Base-by-base conservation (phyloP, 1,284 basidiomycete species). In the Rhodotorula mucilaginosa region DNA sequence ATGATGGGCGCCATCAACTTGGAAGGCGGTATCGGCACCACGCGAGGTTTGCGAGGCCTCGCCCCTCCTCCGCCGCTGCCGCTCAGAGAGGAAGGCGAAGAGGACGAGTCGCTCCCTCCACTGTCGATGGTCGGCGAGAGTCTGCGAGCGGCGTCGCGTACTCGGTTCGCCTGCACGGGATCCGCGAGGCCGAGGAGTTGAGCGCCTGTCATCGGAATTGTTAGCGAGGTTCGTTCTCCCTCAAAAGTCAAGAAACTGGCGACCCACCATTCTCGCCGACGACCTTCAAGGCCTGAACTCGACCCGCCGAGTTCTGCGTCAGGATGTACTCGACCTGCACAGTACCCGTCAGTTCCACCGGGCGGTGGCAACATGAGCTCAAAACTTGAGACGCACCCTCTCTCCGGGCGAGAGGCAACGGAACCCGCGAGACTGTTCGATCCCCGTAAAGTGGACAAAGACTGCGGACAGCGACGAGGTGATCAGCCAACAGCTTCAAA, bases 371-470 rank as follows among this genome's bases (percentile, higher is more conserved):
- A 26, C 26, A 26, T 26, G 26, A 26, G 26, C 26, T 19, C 19
- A 46, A 46, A 16, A 2, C 19, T 18, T 1, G 3, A 21, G 3
- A 58, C 66, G 31, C 61, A 67, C 66, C 6, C 47, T 15, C 31
- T 67, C 66, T 29, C 54, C 66, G 1, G n/a, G 56, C 31, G 60
- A 48, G 23, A 67, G 52, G 61, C 66, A 62, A 19, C 66, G 66
- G 66, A 67, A 67, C 3, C 61, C 60, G 21, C 23, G 23, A 31
- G 31, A n/a, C 26, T 51, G 47, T 26, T 52, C 47, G 60, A 70
- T 49, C 23, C 63, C 64, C 12, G 68, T 61, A 56, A 65, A 70
- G 59, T 70, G 68, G 26, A 57, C 64, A 29, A 70, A 70, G 34
- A 70, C 68, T 70, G 59, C 15, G 21, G 62, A 21, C 8, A 13